phyloP scores from a whole-genome alignment of 768 basidiomycete species.

The Boletus coccyginus region DNA sequence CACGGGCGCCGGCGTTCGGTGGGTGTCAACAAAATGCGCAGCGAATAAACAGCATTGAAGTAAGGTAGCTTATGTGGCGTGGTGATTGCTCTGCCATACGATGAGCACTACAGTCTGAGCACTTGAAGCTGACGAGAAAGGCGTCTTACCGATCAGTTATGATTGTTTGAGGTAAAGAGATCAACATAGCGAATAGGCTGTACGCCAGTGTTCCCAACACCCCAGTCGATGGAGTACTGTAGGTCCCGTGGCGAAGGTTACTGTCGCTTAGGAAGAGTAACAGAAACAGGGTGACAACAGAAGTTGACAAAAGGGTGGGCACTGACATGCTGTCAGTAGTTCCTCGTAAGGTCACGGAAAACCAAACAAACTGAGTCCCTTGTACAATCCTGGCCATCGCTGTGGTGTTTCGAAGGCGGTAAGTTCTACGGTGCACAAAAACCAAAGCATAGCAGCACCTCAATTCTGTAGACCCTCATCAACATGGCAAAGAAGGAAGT shows the following conservation, averaged over 20 bases:
- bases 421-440: neutral
- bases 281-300: slow-evolving; percentile 56
- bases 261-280: slow-evolving; percentile 56
- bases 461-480: slow-evolving; percentile 63
- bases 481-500: slow-evolving; percentile 76
- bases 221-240: slow-evolving; percentile 61
- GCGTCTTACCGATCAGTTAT: slow-evolving; percentile 67
- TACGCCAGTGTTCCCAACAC: slow-evolving; percentile 62
- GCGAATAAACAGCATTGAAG: slow-evolving; percentile 51
- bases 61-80: slow-evolving; percentile 77
- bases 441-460: slow-evolving; percentile 41
- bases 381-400: slow-evolving; percentile 77
- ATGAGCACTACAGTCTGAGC: neutral
- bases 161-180: slow-evolving; percentile 67
- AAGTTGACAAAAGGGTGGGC: slow-evolving; percentile 47
- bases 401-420: slow-evolving; percentile 20
- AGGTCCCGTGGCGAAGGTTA: slow-evolving; percentile 59
- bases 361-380: slow-evolving; percentile 59
- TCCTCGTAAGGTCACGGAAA: slow-evolving; percentile 24
- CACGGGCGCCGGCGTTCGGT: slow-evolving; percentile 79
- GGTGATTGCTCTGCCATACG: slow-evolving; percentile 62
- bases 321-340: slow-evolving; percentile 43
- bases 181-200: slow-evolving; percentile 60
- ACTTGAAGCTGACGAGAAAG: neutral
- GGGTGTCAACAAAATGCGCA: slow-evolving; percentile 74